A percentile compares a stretch with the other conserved stretches of the same genome.
phyloP scores from a whole-genome alignment of 805 yeast species.

The Myxozyma vanderwaltii region DNA sequence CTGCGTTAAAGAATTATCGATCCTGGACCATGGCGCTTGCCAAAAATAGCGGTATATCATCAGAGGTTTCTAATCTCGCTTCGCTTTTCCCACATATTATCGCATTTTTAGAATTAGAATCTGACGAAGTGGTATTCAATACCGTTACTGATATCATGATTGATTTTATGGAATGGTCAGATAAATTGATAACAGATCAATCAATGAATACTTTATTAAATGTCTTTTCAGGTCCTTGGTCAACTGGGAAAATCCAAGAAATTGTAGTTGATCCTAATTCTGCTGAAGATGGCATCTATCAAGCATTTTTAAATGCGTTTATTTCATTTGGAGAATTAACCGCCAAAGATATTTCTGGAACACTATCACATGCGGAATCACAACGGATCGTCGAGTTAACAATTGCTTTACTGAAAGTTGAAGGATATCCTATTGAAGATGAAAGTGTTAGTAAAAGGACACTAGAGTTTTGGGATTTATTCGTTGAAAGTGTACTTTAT shows the following conservation, averaged over 20 bases:
- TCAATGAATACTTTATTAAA: slow-evolving; percentile 5
- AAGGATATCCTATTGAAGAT: slow-evolving; percentile 30
- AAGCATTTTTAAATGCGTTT: slow-evolving; percentile 23
- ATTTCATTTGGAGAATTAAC: slow-evolving; percentile 27
- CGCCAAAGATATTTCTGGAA: slow-evolving; percentile 19
- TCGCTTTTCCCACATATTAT: slow-evolving; percentile 5
- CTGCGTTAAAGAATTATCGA: slow-evolving; percentile 19
- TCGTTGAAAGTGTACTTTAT: slow-evolving; percentile 25
- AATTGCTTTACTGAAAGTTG: slow-evolving; percentile 8
- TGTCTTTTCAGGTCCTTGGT: slow-evolving; percentile 21
- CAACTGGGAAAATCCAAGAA: slow-evolving; percentile 40
- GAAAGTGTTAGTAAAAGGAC: slow-evolving; percentile 27
- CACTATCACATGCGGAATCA: slow-evolving; percentile 1
- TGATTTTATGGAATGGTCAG: slow-evolving; percentile 30
- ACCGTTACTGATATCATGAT: slow-evolving; percentile 20
- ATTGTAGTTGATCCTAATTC: slow-evolving; percentile 42
- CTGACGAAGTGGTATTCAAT: slow-evolving; percentile 19
- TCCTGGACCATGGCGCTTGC: slow-evolving; percentile 26
- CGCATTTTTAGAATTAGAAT: slow-evolving; percentile 14
- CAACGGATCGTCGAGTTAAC: slow-evolving; percentile 18
- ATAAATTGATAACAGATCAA: slow-evolving; percentile 12
- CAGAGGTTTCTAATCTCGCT: not conserved
- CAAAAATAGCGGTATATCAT: not conserved
- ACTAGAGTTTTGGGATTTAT: slow-evolving; percentile 35
- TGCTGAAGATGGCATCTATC: slow-evolving; percentile 40